Evolutionary conservation across 352 stramenopile species (phyloP).

Genomic region (Pythium angustatum): DNA sequence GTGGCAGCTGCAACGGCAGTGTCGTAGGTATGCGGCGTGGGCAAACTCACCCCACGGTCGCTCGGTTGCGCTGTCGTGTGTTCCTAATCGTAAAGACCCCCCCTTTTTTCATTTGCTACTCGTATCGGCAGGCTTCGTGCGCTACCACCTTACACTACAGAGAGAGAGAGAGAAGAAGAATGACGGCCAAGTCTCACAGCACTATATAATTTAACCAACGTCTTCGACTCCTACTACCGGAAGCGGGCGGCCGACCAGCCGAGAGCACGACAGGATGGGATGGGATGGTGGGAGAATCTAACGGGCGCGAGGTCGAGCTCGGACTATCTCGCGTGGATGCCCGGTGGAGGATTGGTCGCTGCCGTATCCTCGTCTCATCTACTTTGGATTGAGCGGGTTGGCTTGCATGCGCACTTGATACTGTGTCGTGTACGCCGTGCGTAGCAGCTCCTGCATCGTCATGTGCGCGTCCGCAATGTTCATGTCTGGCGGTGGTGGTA

Average conservation of each 20-base stretch:
- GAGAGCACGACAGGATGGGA: not conserved
- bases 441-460: slow-evolving; percentile 84
- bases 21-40: no score
- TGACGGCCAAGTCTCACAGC: slow-evolving; percentile 10
- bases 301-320: not conserved
- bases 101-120: no score
- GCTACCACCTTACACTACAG: no score
- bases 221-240: not conserved
- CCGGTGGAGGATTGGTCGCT: no score
- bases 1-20: no score
- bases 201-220: slow-evolving; percentile 31
- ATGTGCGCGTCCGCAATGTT: slow-evolving; percentile 62
- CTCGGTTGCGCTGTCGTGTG: not conserved
- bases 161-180: no score
- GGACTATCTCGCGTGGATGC: not conserved
- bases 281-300: not conserved
- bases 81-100: slow-evolving; percentile 12
- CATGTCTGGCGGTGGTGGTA: slow-evolving; percentile 54
- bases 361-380: slow-evolving; percentile 8
- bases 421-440: slow-evolving; percentile 82
- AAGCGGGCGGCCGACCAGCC: not conserved
- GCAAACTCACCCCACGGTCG: no score
- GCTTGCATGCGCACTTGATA: slow-evolving; percentile 79
- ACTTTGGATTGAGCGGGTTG: slow-evolving; percentile 37
- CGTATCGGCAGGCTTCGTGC: no score